Evolutionary conservation across 306 rosid species (phyloP), one percentile per base, ranked within the genome.

Genomic region (Betula pendula): DNA sequence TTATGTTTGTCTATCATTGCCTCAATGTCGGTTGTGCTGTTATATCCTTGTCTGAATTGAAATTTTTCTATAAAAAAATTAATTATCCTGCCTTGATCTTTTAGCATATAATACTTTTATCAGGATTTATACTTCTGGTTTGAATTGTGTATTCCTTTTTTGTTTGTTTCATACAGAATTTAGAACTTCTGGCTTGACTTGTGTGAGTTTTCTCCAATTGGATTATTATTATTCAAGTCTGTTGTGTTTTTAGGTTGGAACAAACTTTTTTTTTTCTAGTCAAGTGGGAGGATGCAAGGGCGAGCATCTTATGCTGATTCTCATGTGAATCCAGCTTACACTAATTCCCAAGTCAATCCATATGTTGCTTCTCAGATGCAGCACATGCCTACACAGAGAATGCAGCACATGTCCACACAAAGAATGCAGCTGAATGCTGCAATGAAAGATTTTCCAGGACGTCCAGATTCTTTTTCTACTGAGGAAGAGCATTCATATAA

Each of bases 371-470:
- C 76, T 19, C 29, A 19, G 3, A 69, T 75, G 13, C 70, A 45
- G 11, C 66, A 68, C 56, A 56, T 47, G 62, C 15, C 70, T 45
- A 63, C 52, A 22, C 24, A 13, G 19, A 60, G 50, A 38, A 50
- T 81, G 80, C 80, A 38, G 42, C 42, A 38, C 42, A 38, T 38
- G 42, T 38, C 42, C 42, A 38, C 42, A 38, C 42, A 38, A 38
- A 38, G 42, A 38, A 38, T 38, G 42, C 42, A 38, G 42, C 42
- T 59, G 72, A 43, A 35, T 68, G 76, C 59, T 60, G 44, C 29
- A 60, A 48, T 45, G 65, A 75, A 75, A 60, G 40, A 81, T 51
- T 67, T 25, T 20, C 10, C 69, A 6, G 75, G 80, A 59, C 59
- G 58, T 63, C 69, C 72, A 60, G 35, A 66, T 62, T 75, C 65